Conservation (phyloP, 331 rosid genomes). For the Pyrus hybrid region DNA sequence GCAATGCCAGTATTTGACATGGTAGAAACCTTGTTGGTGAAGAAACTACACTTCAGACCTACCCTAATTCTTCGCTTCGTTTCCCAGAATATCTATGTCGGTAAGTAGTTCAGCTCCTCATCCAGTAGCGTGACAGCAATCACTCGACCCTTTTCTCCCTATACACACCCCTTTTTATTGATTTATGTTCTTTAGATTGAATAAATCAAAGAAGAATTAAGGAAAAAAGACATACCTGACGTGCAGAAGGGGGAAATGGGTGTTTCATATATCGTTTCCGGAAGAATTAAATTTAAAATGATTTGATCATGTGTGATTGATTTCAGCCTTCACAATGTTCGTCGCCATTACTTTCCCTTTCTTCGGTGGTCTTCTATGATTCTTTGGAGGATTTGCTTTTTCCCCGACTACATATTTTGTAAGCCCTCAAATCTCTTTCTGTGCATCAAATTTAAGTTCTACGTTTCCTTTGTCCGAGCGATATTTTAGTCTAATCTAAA, state of each 20-base stretch:
- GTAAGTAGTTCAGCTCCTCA: slow-evolving; percentile 17
- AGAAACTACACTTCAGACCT: slow-evolving; percentile 45
- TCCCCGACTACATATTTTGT: slow-evolving; percentile 82
- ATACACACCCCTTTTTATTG: neutral
- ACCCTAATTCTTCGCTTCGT: slow-evolving; percentile 34
- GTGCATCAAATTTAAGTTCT: neutral
- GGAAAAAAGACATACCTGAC: neutral
- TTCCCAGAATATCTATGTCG: slow-evolving; percentile 50
- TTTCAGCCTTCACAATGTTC: slow-evolving; percentile 68
- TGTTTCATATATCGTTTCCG: neutral
- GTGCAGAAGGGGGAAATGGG: neutral
- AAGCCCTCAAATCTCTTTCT: neutral
- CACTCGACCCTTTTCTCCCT: neutral
- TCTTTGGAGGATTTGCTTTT: slow-evolving; percentile 80
- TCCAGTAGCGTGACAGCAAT: neutral
- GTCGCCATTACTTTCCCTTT: slow-evolving; percentile 66
- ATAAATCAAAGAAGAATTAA: neutral
- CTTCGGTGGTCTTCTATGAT: slow-evolving; percentile 61
- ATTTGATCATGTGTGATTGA: neutral
- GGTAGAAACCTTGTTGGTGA: slow-evolving; percentile 59
- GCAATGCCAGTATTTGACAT: slow-evolving; percentile 92
- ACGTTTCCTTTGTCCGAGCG: neutral
- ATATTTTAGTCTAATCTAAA: neutral
- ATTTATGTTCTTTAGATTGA: neutral
- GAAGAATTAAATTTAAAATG: neutral